A percentile compares a stretch with the other conserved stretches of the same genome.
phyloP scores from a whole-genome alignment of 495 filamentous ascomycete genomes.

The Pyronema omphalodes region DNA sequence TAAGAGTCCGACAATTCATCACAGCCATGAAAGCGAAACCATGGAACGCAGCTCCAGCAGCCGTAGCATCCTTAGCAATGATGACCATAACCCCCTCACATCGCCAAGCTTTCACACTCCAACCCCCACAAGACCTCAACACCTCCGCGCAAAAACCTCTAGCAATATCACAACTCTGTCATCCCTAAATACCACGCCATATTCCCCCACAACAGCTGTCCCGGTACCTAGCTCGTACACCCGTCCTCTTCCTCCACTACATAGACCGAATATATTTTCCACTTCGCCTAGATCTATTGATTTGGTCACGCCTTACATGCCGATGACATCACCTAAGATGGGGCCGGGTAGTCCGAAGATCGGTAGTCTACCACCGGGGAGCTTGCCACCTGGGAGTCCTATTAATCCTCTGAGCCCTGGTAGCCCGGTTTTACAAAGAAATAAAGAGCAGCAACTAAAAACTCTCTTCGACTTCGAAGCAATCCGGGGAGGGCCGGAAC shows the following conservation, averaged over 20 bases:
- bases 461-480: conserved; percentile 25
- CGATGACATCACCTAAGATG: neutral
- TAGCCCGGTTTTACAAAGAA: too few species aligned
- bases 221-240: conserved; percentile 1
- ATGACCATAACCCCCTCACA: conserved; percentile 20
- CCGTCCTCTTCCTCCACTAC: conserved; percentile 23
- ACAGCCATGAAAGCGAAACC: conserved; percentile 4
- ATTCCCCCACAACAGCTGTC: neutral
- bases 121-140: conserved; percentile 12
- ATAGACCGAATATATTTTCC: conserved; percentile 19
- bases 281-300: conserved; percentile 25
- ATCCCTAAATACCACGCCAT: neutral
- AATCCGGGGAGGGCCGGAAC: conserved; percentile 17
- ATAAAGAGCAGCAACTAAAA: conserved; percentile 14
- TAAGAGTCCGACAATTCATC: too few species aligned
- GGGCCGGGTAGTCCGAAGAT: neutral
- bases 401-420: neutral
- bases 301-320: conserved; percentile 23
- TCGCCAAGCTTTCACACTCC: neutral
- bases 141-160: conserved; percentile 13
- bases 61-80: conserved; percentile 14
- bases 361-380: conserved; percentile 10
- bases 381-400: neutral
- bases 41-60: conserved; percentile 15
- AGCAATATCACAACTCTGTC: conserved; percentile 14